Conservation (phyloP, 257 asterid genomes). For the Perilla frutescens region DNA sequence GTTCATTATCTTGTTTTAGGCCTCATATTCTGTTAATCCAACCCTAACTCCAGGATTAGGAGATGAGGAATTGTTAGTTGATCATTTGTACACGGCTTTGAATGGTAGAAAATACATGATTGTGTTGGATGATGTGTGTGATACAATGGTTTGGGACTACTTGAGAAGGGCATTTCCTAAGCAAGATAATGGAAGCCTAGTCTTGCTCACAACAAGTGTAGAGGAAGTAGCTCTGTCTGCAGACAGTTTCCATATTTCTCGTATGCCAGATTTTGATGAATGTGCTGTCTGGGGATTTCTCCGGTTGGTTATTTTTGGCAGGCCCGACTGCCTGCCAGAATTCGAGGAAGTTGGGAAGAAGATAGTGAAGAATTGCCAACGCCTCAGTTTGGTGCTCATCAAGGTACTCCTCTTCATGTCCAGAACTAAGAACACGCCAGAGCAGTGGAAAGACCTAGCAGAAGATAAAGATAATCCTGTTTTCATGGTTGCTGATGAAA, state of each 20-base stretch:
- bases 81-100: constrained; percentile 1
- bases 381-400: not conserved
- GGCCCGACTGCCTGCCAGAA: not conserved
- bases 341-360: not conserved
- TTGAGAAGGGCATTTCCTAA: not conserved
- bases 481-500: constrained; percentile 17
- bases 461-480: constrained; percentile 5
- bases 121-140: not conserved
- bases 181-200: constrained; percentile 17
- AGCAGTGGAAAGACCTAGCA: constrained; percentile 2
- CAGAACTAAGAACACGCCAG: not conserved
- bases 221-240: not conserved
- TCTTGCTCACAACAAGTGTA: not conserved
- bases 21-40: not conserved
- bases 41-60: too few species aligned
- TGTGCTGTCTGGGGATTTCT: not conserved
- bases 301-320: not conserved
- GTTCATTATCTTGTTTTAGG: not conserved
- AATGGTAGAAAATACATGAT: not conserved
- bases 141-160: not conserved
- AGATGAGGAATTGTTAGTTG: not conserved
- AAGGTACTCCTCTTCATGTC: constrained; percentile 10
- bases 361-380: not conserved
- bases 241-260: not conserved
- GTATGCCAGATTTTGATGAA: constrained; percentile 3